Evolutionary conservation across 2,329 filamentous ascomycete species (phyloP).

Genomic region (Hyphodiscus sp.): DNA sequence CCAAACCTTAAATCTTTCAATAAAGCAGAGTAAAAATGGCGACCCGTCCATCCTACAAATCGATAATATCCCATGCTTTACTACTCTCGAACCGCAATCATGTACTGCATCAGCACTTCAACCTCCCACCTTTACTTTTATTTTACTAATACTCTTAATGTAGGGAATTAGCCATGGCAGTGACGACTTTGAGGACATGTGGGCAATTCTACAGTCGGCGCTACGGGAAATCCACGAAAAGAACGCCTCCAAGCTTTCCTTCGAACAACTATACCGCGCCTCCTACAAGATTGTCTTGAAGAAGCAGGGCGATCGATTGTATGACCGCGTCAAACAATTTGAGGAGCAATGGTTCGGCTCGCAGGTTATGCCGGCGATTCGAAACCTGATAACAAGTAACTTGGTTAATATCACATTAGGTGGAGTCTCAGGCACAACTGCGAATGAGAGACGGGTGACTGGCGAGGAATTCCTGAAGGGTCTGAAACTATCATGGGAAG

Average conservation of each 20-base stretch:
- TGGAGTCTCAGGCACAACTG: constrained; percentile 51
- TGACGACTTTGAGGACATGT: constrained; percentile 79
- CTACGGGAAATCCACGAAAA: constrained; percentile 86
- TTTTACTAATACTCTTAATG: neutral
- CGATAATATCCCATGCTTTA: constrained; percentile 3
- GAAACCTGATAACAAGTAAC: constrained; percentile 62
- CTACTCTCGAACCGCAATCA: neutral
- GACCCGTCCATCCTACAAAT: neutral
- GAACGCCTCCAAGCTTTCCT: constrained; percentile 83
- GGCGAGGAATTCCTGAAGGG: constrained; percentile 78
- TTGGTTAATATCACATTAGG: constrained; percentile 56
- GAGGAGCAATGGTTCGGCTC: constrained; percentile 75
- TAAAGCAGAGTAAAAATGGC: constrained; percentile 2
- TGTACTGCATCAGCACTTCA: neutral
- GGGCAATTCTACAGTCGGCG: constrained; percentile 69
- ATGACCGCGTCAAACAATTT: constrained; percentile 71
- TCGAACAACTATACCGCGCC: constrained; percentile 90
- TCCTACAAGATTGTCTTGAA: constrained; percentile 90
- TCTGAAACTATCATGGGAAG: constrained; percentile 74
- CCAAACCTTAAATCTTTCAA: neutral
- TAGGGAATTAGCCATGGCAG: constrained; percentile 43
- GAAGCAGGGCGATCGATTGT: constrained; percentile 77
- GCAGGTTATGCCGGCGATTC: constrained; percentile 66
- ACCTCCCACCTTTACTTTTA: neutral
- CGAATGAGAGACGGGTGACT: constrained; percentile 69